phyloP scores from a whole-genome alignment of 2,329 filamentous ascomycete species.

The Trichoderma asperellum region DNA sequence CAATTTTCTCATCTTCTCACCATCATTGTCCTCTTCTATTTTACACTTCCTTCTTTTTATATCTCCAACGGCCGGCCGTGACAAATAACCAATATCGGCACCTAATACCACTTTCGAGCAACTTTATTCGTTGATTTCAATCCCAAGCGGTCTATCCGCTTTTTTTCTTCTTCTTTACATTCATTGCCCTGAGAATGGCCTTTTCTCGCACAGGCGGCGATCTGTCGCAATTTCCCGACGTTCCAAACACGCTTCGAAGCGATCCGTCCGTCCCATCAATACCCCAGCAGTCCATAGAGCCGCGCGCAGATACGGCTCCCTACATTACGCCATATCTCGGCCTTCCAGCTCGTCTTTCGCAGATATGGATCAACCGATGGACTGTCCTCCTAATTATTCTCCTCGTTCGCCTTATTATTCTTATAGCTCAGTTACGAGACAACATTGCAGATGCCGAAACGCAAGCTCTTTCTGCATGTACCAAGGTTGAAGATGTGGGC shows the following conservation, averaged over 20 bases:
- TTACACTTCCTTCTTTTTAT: neutral
- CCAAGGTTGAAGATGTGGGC: conserved; percentile 87
- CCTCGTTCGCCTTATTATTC: conserved; percentile 77
- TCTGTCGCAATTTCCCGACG: conserved; percentile 41
- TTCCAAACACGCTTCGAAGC: conserved; percentile 45
- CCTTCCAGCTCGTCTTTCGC: conserved; percentile 84
- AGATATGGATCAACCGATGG: conserved; percentile 98
- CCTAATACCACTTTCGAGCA: conserved; percentile 26
- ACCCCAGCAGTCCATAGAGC: conserved; percentile 39
- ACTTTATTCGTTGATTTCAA: conserved; percentile 31
- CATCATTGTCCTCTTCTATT: neutral
- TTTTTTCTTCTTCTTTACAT: neutral
- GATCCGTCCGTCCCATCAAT: conserved; percentile 45
- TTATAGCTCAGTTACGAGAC: conserved; percentile 71
- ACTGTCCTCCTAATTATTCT: conserved; percentile 87
- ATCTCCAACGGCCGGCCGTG: conserved; percentile 28
- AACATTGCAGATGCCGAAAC: conserved; percentile 75
- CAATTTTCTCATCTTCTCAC: neutral
- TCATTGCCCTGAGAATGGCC: conserved; percentile 40
- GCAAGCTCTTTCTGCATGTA: conserved; percentile 87
- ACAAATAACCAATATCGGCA: neutral
- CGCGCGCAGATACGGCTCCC: conserved; percentile 61
- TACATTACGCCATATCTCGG: conserved; percentile 89
- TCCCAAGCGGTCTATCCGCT: conserved; percentile 31
- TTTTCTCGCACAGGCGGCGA: conserved; percentile 42